A percentile compares a stretch with the other conserved stretches of the same genome.
Evolutionary conservation across 345 rosid species (phyloP).

Genomic region (Linum tenue): DNA sequence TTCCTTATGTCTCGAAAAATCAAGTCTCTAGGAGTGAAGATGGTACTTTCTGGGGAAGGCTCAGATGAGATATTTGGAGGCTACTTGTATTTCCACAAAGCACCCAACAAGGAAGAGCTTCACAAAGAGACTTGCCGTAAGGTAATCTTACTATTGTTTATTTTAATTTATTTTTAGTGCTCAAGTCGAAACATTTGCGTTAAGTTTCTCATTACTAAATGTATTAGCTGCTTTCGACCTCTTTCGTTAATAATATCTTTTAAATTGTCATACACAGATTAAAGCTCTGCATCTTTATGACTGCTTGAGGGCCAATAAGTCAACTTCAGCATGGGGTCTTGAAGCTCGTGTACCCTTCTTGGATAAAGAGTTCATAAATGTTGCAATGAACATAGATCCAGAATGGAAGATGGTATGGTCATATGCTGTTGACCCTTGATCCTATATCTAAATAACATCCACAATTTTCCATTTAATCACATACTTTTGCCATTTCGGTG

Average conservation of each 20-base stretch:
- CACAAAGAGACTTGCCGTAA: conserved; percentile 76
- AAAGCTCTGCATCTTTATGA: conserved; percentile 83
- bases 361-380: conserved; percentile 56
- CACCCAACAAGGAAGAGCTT: conserved; percentile 70
- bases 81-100: conserved; percentile 74
- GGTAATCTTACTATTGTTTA: conserved; percentile 26
- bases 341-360: conserved; percentile 91
- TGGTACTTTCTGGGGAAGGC: conserved; percentile 89
- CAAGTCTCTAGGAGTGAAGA: conserved; percentile 79
- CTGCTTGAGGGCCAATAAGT: conserved; percentile 79
- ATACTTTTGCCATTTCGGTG: not conserved
- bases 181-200: not conserved
- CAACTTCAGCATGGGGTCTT: conserved; percentile 88
- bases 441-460: not conserved
- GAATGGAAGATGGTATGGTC: conserved; percentile 72
- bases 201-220: conserved; percentile 3
- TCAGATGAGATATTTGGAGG: conserved; percentile 91
- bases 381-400: conserved; percentile 75
- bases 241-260: not conserved
- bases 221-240: not conserved
- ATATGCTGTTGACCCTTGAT: not conserved
- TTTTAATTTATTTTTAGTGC: not conserved
- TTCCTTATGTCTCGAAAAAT: conserved; percentile 87
- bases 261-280: conserved; percentile 41
- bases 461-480: not conserved